Evolutionary conservation across 163 green algal genomes (phyloP).

Genomic region (Smithsoniella earleae): DNA sequence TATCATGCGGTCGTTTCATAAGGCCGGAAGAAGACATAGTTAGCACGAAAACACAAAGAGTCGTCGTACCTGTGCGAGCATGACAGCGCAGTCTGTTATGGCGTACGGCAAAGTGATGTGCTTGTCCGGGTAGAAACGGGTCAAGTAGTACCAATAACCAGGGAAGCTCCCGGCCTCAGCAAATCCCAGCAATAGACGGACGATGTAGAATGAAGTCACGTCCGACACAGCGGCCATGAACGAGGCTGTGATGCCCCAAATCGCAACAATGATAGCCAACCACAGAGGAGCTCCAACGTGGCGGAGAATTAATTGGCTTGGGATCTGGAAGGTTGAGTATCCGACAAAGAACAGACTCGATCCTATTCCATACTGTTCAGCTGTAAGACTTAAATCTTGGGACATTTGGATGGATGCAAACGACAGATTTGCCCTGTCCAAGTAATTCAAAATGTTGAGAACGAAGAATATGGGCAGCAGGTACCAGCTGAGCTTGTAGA

Average conservation of each 20-base stretch:
- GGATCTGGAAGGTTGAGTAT: conserved; percentile 44
- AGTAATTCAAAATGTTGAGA: conserved; percentile 13
- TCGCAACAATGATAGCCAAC: conserved; percentile 41
- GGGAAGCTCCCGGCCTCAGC: conserved; percentile 49
- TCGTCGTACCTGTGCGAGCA: conserved; percentile 21
- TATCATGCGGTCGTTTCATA: too few relatives aligned
- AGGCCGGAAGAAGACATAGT: too few relatives aligned
- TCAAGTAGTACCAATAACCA: conserved; percentile 47
- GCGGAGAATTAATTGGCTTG: conserved; percentile 43
- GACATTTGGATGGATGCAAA: conserved; percentile 57
- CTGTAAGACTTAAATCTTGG: background rate
- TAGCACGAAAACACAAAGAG: too few relatives aligned
- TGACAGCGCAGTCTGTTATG: conserved; percentile 20
- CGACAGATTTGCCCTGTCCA: conserved; percentile 39
- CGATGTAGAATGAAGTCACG: conserved; percentile 37
- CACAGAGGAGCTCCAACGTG: conserved; percentile 42
- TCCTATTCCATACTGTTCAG: conserved; percentile 43
- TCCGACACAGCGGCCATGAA: conserved; percentile 37
- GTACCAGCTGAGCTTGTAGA: conserved; percentile 1
- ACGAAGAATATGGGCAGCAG: conserved; percentile 18
- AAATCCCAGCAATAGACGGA: conserved; percentile 49
- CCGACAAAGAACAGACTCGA: conserved; percentile 56
- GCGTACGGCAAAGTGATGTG: conserved; percentile 29
- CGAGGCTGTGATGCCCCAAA: conserved; percentile 44
- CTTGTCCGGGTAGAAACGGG: conserved; percentile 42